These are phyloP conservation scores for Echites panduratus DNA, from an alignment of 257 asterid species.

Conservation along the genomic window DNA sequence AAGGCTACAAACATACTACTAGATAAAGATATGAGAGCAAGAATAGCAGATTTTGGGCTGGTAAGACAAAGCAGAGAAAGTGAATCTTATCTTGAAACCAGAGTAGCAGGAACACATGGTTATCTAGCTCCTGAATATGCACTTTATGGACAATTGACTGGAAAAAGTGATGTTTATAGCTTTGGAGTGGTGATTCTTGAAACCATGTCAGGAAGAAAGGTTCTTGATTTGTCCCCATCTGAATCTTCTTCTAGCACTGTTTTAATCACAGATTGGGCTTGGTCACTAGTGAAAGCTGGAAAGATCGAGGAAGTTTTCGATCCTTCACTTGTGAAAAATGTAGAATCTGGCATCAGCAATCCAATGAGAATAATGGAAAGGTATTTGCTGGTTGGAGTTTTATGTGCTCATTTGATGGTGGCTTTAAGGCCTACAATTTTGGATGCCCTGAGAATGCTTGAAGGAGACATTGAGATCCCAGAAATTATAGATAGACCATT, in stretches of 20 bases:
- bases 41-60: slow-evolving; percentile 55
- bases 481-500: slow-evolving; percentile 50
- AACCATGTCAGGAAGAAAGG: slow-evolving; percentile 52
- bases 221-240: slow-evolving; percentile 28
- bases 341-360: slow-evolving; percentile 16
- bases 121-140: slow-evolving; percentile 68
- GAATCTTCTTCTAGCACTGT: slow-evolving; percentile 12
- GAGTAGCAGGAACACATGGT: slow-evolving; percentile 54
- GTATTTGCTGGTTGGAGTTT: slow-evolving; percentile 48
- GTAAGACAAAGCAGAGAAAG: slow-evolving; percentile 38
- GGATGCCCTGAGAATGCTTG: slow-evolving; percentile 64
- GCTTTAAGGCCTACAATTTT: slow-evolving; percentile 54
- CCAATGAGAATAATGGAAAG: slow-evolving; percentile 37
- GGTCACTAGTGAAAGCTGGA: slow-evolving; percentile 42
- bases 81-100: slow-evolving; percentile 33
- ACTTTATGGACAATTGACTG: slow-evolving; percentile 55
- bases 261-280: slow-evolving; percentile 64
- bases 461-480: slow-evolving; percentile 64
- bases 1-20: slow-evolving; percentile 59
- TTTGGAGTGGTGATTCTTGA: slow-evolving; percentile 56
- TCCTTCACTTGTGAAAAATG: slow-evolving; percentile 24
- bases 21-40: slow-evolving; percentile 49
- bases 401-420: slow-evolving; percentile 69
- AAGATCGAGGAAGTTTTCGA: slow-evolving; percentile 40
- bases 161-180: slow-evolving; percentile 59